Percentiles rank a stretch among this genome's conserved stretches.
Conservation (phyloP, 2,329 filamentous ascomycete species). For the Paramyrothecium roridum region DNA sequence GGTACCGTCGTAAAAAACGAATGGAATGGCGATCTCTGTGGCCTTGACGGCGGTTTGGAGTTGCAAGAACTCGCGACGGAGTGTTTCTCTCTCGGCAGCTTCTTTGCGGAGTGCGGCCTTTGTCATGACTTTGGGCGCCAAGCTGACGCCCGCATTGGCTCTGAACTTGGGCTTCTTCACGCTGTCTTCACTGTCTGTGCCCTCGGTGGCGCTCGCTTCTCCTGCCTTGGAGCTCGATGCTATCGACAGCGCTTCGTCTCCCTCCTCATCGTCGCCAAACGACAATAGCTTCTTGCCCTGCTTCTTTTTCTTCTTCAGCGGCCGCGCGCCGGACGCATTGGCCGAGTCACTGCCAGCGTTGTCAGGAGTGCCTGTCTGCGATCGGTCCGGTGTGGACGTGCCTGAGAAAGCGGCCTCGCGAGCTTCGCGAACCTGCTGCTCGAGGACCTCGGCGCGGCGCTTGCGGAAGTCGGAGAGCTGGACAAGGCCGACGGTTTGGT, state of each 20-base stretch:
- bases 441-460: slow-evolving; percentile 88
- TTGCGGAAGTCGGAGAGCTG: slow-evolving; percentile 93
- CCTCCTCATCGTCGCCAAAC: slow-evolving; percentile 60
- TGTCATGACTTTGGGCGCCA: slow-evolving; percentile 65
- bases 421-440: slow-evolving; percentile 81
- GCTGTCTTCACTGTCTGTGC: slow-evolving; percentile 10
- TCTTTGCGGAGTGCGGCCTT: slow-evolving; percentile 78
- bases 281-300: slow-evolving; percentile 50
- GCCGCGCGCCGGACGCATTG: slow-evolving; percentile 15
- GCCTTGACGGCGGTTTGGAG: slow-evolving; percentile 85
- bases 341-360: slow-evolving; percentile 32
- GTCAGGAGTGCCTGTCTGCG: slow-evolving; percentile 45
- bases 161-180: slow-evolving; percentile 48
- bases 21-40: slow-evolving; percentile 86
- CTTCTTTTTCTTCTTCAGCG: slow-evolving; percentile 44
- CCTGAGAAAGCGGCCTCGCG: slow-evolving; percentile 55
- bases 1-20: slow-evolving; percentile 95
- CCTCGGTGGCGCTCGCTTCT: slow-evolving; percentile 27
- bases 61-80: slow-evolving; percentile 77
- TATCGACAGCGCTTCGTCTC: slow-evolving; percentile 27
- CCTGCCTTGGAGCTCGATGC: slow-evolving; percentile 31
- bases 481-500: slow-evolving; percentile 86
- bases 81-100: slow-evolving; percentile 71
- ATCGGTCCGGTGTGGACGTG: slow-evolving; percentile 46
- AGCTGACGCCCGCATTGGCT: slow-evolving; percentile 57